Evolutionary conservation across 352 stramenopile species (phyloP).

Genomic region (Phytopythium cucurbitacearum): DNA sequence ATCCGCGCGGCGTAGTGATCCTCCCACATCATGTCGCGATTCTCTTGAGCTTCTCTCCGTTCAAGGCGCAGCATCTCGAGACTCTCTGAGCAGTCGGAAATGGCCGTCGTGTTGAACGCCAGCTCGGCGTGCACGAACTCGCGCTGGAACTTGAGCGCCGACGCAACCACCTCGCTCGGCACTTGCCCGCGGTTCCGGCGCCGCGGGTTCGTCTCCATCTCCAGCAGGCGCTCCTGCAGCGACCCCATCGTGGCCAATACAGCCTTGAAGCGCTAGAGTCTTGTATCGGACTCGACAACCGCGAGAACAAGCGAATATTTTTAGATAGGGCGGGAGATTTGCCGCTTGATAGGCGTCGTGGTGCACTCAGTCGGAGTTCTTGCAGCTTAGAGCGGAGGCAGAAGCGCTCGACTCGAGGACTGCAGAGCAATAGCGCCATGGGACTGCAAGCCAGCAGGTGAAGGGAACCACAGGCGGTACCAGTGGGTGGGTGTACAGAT

Average conservation of each 20-base stretch:
- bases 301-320: too few relatives aligned
- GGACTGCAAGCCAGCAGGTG: too few relatives aligned
- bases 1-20: constrained; percentile 38
- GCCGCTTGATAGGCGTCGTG: too few relatives aligned
- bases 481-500: too few relatives aligned
- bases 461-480: too few relatives aligned
- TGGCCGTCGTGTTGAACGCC: constrained; percentile 35
- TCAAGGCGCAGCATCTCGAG: constrained; percentile 34
- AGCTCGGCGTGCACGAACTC: constrained; percentile 30
- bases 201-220: constrained; percentile 35
- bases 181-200: constrained; percentile 47
- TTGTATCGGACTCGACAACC: too few relatives aligned
- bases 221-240: constrained; percentile 37
- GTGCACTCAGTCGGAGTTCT: too few relatives aligned
- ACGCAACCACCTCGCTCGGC: constrained; percentile 28
- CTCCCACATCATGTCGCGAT: constrained; percentile 63
- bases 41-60: constrained; percentile 47
- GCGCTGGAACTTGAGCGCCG: constrained; percentile 35
- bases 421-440: too few relatives aligned
- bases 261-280: too few relatives aligned
- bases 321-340: too few relatives aligned
- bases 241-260: constrained; percentile 9
- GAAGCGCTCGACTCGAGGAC: too few relatives aligned
- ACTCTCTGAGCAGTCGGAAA: constrained; percentile 50
- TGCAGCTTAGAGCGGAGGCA: too few relatives aligned